Conservation (phyloP, 495 filamentous ascomycete genomes). For the Penicillium alfredii region DNA sequence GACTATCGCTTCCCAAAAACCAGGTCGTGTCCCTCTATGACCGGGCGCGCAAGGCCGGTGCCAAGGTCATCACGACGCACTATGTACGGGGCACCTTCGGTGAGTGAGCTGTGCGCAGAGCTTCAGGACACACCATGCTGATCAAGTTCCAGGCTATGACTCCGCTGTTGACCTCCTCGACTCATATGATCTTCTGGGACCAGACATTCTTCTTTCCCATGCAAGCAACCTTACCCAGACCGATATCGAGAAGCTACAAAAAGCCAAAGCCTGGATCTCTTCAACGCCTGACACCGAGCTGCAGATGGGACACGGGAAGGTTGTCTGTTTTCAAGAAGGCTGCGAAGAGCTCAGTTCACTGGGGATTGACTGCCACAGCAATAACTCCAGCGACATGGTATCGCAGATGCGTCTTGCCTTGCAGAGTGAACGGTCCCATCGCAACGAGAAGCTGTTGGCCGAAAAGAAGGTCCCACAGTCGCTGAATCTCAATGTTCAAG, state of each 20-base stretch:
- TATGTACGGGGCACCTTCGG: slow-evolving; percentile 16
- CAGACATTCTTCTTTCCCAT: slow-evolving; percentile 36
- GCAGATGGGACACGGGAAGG: slow-evolving; percentile 33
- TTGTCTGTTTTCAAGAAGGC: slow-evolving; percentile 24
- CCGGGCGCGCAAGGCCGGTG: slow-evolving; percentile 18
- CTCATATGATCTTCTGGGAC: slow-evolving; percentile 26
- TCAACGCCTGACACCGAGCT: slow-evolving; percentile 39
- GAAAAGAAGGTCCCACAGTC: slow-evolving; percentile 22
- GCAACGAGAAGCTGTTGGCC: slow-evolving; percentile 21
- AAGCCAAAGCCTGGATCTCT: slow-evolving; percentile 23
- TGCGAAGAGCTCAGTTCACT: slow-evolving; percentile 28
- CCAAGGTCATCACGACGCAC: slow-evolving; percentile 35
- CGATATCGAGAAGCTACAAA: slow-evolving; percentile 23
- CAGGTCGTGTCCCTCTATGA: slow-evolving; percentile 26
- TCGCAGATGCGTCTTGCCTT: slow-evolving; percentile 43
- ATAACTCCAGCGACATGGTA: slow-evolving; percentile 32
- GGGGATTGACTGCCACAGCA: slow-evolving; percentile 47
- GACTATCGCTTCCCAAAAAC: slow-evolving; percentile 29
- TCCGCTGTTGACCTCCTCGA: slow-evolving; percentile 27
- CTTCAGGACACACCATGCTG: neutral
- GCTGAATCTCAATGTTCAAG: slow-evolving; percentile 33
- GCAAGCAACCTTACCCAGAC: slow-evolving; percentile 16
- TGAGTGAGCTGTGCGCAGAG: neutral
- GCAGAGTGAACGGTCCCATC: slow-evolving; percentile 30
- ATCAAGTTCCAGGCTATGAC: slow-evolving; percentile 1